Conservation (phyloP, 129 eudicot species). For the Lactuca saligna region DNA sequence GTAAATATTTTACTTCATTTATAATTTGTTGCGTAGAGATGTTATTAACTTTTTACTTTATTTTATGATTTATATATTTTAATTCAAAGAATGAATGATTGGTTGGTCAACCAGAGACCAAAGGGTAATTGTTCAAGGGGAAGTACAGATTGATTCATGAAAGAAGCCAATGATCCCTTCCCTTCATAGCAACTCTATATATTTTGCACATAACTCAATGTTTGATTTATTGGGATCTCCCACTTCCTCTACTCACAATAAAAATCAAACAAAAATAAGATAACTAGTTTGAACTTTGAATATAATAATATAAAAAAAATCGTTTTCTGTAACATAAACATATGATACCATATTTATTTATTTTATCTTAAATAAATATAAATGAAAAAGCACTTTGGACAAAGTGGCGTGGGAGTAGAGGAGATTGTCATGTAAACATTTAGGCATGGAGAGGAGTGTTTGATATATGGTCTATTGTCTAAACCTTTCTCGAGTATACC, state of each 20-base stretch:
- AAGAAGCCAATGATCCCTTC: constrained; percentile 29
- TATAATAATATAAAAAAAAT: no score
- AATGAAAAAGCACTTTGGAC: constrained; percentile 16
- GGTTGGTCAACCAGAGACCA: constrained; percentile 28
- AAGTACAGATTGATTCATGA: constrained; percentile 28
- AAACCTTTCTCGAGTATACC: constrained; percentile 14
- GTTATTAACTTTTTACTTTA: background rate
- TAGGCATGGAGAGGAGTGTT: constrained; percentile 32
- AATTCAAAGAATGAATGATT: constrained; percentile 27
- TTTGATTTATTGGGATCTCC: constrained; percentile 38
- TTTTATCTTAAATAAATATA: background rate
- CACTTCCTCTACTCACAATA: constrained; percentile 9
- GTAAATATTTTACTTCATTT: no score
- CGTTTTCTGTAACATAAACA: background rate
- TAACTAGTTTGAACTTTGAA: no score
- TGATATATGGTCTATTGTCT: constrained; percentile 22
- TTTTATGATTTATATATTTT: background rate
- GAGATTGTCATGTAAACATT: constrained; percentile 30
- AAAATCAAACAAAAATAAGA: no score
- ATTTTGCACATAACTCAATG: constrained; percentile 31
- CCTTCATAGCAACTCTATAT: constrained; percentile 29
- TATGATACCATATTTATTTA: background rate
- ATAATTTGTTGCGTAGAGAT: no score
- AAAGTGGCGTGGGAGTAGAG: constrained; percentile 34
- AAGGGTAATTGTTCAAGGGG: constrained; percentile 21